Percentiles rank a stretch among this genome's conserved stretches.
These are phyloP conservation scores for Wallacemonas sp. DNA, from an alignment of 208 protist genomes.

Conservation along the genomic window DNA sequence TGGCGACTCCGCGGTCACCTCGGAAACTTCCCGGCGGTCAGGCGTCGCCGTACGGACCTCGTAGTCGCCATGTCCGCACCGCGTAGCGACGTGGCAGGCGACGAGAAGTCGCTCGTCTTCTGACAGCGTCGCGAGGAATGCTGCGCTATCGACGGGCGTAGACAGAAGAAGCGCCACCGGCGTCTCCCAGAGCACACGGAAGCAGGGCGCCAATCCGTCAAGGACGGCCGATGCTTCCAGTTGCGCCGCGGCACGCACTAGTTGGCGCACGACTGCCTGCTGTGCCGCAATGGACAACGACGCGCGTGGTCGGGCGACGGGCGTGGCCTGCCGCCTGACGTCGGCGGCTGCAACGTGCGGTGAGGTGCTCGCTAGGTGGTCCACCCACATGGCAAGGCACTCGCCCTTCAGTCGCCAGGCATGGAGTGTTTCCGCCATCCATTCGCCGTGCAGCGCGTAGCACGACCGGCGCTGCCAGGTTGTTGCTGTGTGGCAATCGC, in stretches of 20 bases:
- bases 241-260: background rate
- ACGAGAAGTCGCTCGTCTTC: background rate
- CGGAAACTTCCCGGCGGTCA: too few species aligned
- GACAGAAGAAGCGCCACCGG: background rate
- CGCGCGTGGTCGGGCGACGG: too few species aligned
- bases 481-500: too few species aligned
- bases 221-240: background rate
- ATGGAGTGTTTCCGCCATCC: background rate
- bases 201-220: background rate
- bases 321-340: too few species aligned
- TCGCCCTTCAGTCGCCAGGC: background rate
- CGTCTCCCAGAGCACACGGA: background rate
- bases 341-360: too few species aligned
- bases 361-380: too few species aligned
- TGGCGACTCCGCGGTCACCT: too few species aligned
- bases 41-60: too few species aligned
- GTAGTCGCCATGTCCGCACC: background rate
- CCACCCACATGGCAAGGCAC: too few species aligned
- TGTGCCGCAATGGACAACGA: background rate
- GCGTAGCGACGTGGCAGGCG: background rate
- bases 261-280: background rate
- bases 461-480: background rate
- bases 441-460: background rate
- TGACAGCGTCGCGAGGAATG: background rate
- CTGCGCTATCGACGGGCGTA: background rate